Evolutionary conservation across 2,329 filamentous ascomycete species (phyloP), one percentile per base, ranked within the genome.

Genomic region (Sclerotinia nivalis): DNA sequence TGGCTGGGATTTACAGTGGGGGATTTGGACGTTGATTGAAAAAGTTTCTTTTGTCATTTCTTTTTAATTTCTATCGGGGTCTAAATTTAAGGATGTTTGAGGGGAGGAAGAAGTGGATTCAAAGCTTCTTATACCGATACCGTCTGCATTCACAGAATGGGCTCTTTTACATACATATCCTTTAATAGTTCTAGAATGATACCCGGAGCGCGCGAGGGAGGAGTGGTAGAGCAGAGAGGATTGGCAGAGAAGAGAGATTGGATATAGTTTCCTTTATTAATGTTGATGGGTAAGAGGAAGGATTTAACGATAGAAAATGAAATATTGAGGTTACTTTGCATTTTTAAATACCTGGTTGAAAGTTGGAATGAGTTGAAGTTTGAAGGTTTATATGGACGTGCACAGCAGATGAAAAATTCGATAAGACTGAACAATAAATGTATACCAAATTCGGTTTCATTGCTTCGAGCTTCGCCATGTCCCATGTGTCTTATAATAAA

Each of bases 1-100:
- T 65, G 58, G 49, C 50, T 7, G 62, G 68, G 40, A 62, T 71
- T 50, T 73, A 70, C 58, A 67, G 69, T 22, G 72, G 66, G 28
- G 49, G 62, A 31, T 62, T 71, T 18, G 58, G 62, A 22, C 62
- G 43, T 49, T 62, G 8, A 52, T 69, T 12, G 5, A 37, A n/a
- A 31, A 28, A 40, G 8, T 54, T 49, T 54, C 13, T 18, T 65
- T 65, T 59, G n/a, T 59, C 28, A 45, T 69, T 69, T 49, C 28
- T 34, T 47, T 47, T 20, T 31, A 18, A 8, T 25, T 52, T 47
- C 8, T 69, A 40, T 69, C 45, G 31, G 34, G 18, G 12, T 55
- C 25, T 69, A 34, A 65, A 22, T 28, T 54, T 25, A 5, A 66
- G 34, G 12, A 25, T 40, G 15, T n/a, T 31, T 15, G 12, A 52